These are phyloP conservation scores for Starmerella potacharoeniae DNA, from an alignment of 805 yeast species.

Conservation along the genomic window DNA sequence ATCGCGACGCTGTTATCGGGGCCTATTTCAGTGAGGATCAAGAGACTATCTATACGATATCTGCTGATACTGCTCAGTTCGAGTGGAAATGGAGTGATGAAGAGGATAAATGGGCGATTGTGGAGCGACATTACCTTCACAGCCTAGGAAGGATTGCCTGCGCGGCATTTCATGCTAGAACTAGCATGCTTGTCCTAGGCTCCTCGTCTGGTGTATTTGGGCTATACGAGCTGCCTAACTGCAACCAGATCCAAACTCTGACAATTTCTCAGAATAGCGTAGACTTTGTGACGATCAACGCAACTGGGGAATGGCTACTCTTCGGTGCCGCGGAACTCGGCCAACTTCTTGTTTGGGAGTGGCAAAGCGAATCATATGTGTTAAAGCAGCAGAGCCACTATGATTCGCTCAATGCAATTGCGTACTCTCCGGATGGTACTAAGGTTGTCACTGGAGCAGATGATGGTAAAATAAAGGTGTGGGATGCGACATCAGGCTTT, in stretches of 20 bases:
- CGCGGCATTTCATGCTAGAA: slow-evolving; percentile 65
- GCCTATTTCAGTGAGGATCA: slow-evolving; percentile 85
- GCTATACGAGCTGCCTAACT: slow-evolving; percentile 57
- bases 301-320: slow-evolving; percentile 92
- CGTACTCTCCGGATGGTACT: slow-evolving; percentile 92
- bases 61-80: slow-evolving; percentile 90
- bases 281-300: slow-evolving; percentile 67
- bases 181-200: slow-evolving; percentile 74
- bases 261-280: slow-evolving; percentile 88
- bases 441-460: slow-evolving; percentile 87
- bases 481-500: slow-evolving; percentile 91
- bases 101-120: slow-evolving; percentile 59
- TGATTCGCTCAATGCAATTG: slow-evolving; percentile 71
- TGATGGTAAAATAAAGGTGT: slow-evolving; percentile 91
- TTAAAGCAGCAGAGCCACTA: slow-evolving; percentile 96
- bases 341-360: slow-evolving; percentile 92
- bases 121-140: slow-evolving; percentile 62
- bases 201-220: slow-evolving; percentile 84
- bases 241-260: slow-evolving; percentile 53
- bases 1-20: slow-evolving; percentile 72
- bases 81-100: slow-evolving; percentile 67
- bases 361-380: slow-evolving; percentile 96
- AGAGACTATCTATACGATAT: slow-evolving; percentile 79
- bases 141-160: slow-evolving; percentile 62
- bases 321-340: slow-evolving; percentile 86